phyloP scores from a whole-genome alignment of 805 yeast genomes.

The Ogataea nonfermentans region DNA sequence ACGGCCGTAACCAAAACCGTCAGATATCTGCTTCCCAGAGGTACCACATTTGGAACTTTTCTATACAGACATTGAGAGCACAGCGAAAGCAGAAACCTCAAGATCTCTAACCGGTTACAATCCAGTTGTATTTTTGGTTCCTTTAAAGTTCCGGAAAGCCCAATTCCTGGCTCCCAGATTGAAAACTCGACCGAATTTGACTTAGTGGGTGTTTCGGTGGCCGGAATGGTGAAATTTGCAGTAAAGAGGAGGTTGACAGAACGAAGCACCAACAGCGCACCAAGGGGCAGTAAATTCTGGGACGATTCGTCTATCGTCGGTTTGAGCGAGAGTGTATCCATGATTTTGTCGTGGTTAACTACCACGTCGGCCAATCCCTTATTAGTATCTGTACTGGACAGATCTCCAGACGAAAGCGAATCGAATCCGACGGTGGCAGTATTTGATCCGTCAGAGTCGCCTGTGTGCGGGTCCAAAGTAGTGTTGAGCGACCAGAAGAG shows the following conservation, averaged over 20 bases:
- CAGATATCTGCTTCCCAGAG: conserved; percentile 59
- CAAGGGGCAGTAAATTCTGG: conserved; percentile 31
- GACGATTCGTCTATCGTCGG: conserved; percentile 16
- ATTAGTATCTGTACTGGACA: conserved; percentile 21
- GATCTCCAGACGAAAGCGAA: conserved; percentile 22
- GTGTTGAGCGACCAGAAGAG: conserved; percentile 45
- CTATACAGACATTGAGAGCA: conserved; percentile 61
- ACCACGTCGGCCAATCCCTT: conserved; percentile 18
- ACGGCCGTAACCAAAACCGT: conserved; percentile 50
- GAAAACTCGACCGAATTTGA: conserved; percentile 36
- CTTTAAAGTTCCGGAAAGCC: conserved; percentile 33
- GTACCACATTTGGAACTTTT: conserved; percentile 39
- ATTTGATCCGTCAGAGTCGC: conserved; percentile 14
- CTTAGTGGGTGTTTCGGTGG: conserved; percentile 2
- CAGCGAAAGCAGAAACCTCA: conserved; percentile 59
- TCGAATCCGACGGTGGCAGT: conserved; percentile 27
- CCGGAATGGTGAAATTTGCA: conserved; percentile 52
- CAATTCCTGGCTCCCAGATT: conserved; percentile 85
- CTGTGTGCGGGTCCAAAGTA: conserved; percentile 15
- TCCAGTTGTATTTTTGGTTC: conserved; percentile 47
- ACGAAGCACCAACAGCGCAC: conserved; percentile 37
- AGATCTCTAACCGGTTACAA: conserved; percentile 62
- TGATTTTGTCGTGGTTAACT: conserved; percentile 9
- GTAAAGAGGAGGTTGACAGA: conserved; percentile 51
- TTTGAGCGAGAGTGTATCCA: conserved; percentile 17